A percentile compares a stretch with the other conserved stretches of the same genome.
phyloP scores from a whole-genome alignment of 2,329 filamentous ascomycete species.

The Elsinoe ampelina region DNA sequence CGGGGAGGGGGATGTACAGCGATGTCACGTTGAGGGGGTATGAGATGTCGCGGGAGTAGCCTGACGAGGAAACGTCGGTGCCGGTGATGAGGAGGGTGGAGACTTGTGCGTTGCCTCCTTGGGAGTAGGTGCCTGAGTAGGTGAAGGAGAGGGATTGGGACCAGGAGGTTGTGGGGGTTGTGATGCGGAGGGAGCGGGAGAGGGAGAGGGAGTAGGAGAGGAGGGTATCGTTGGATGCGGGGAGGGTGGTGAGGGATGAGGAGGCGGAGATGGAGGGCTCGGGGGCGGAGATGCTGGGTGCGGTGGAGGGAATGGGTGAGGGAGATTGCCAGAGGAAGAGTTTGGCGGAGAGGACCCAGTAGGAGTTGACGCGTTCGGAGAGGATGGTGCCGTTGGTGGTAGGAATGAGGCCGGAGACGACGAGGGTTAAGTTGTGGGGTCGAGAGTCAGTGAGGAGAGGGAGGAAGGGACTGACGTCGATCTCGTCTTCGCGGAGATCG shows the following conservation, averaged over 20 bases:
- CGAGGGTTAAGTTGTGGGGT: slow-evolving; percentile 58
- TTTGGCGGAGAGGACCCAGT: slow-evolving; percentile 71
- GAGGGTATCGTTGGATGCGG: slow-evolving; percentile 2
- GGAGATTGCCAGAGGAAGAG: slow-evolving; percentile 66
- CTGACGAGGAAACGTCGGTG: slow-evolving; percentile 31
- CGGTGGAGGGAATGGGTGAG: slow-evolving; percentile 38
- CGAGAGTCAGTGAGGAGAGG: slow-evolving; percentile 57
- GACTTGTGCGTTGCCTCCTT: slow-evolving; percentile 46
- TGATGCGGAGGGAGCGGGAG: slow-evolving; percentile 45
- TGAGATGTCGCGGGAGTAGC: slow-evolving; percentile 38
- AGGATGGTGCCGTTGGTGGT: slow-evolving; percentile 42
- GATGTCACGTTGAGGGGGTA: slow-evolving; percentile 55
- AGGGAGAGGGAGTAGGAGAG: slow-evolving; percentile 46
- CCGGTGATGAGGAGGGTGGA: slow-evolving; percentile 46
- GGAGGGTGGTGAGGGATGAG: background rate
- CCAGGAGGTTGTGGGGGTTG: slow-evolving; percentile 49
- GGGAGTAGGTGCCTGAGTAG: slow-evolving; percentile 47
- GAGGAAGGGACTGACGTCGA: slow-evolving; percentile 72
- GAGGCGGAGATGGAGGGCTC: slow-evolving; percentile 27
- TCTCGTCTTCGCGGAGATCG: slow-evolving; percentile 68
- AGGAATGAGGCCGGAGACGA: slow-evolving; percentile 56
- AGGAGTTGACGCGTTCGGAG: slow-evolving; percentile 49
- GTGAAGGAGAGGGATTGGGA: slow-evolving; percentile 48
- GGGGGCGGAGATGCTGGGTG: slow-evolving; percentile 29
- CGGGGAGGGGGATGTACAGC: slow-evolving; percentile 35